Evolutionary conservation across 805 yeast genomes (phyloP).

Genomic region (Hanseniaspora hatyaiensis): DNA sequence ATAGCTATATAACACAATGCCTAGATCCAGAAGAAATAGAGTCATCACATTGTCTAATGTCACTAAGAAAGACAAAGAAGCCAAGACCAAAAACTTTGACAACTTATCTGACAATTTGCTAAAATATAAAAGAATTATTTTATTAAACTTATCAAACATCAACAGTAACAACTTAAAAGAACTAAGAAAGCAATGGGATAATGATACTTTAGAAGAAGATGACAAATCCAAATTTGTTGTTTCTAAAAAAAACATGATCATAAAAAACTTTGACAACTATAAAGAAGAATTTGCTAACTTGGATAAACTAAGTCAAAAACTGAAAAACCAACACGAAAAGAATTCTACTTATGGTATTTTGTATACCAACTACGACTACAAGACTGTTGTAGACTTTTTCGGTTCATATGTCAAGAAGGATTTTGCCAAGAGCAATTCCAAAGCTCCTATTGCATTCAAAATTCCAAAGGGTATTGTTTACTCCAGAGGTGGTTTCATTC

Average conservation of each 20-base stretch:
- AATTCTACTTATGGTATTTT: constrained; percentile 51
- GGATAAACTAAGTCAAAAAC: constrained; percentile 54
- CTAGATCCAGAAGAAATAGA: constrained; percentile 94
- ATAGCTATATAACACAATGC: too few species aligned
- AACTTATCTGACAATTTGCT: constrained; percentile 79
- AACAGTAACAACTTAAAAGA: constrained; percentile 93
- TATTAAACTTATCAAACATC: constrained; percentile 76
- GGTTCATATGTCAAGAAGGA: constrained; percentile 65
- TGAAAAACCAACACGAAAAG: constrained; percentile 24
- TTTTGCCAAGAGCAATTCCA: constrained; percentile 80
- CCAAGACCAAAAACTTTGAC: constrained; percentile 81
- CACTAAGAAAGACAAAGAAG: constrained; percentile 88
- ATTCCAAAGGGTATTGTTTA: constrained; percentile 86
- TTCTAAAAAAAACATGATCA: constrained; percentile 88
- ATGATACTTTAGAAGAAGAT: constrained; percentile 26
- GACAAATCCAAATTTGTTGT: constrained; percentile 56
- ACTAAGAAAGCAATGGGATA: constrained; percentile 84
- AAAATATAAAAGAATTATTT: constrained; percentile 67
- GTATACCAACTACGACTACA: constrained; percentile 78
- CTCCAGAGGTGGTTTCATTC: constrained; percentile 88
- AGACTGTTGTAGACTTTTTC: constrained; percentile 84
- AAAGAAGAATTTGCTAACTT: constrained; percentile 69
- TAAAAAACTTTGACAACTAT: constrained; percentile 89
- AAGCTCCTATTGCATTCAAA: constrained; percentile 68
- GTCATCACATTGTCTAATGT: constrained; percentile 91